A percentile compares a stretch with the other conserved stretches of the same genome.
phyloP scores from a whole-genome alignment of 1,284 basidiomycete genomes.

The Xanthoconium separans region DNA sequence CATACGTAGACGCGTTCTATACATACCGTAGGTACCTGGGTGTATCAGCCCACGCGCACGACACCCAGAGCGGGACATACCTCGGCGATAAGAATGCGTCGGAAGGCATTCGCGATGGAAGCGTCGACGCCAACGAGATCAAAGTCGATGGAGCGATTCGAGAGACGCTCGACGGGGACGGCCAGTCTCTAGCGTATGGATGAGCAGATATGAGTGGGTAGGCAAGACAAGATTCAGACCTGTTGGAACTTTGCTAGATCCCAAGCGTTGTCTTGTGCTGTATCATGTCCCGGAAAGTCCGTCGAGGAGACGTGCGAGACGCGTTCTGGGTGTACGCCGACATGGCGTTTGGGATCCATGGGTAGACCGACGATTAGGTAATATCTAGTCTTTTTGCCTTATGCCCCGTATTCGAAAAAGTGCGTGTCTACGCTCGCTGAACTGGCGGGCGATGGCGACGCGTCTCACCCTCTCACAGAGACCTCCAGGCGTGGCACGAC shows the following conservation, averaged over 20 bases:
- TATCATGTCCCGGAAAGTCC: conserved; percentile 86
- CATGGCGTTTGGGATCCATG: conserved; percentile 43
- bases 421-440: conserved; percentile 33
- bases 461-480: conserved; percentile 47
- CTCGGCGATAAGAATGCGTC: conserved; percentile 93
- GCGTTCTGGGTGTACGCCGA: conserved; percentile 67
- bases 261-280: conserved; percentile 85
- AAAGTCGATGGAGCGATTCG: conserved; percentile 85
- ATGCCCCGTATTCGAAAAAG: conserved; percentile 79
- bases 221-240: conserved; percentile 46
- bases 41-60: conserved; percentile 1
- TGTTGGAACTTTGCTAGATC: conserved; percentile 71
- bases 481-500: conserved; percentile 80
- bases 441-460: background rate
- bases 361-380: conserved; percentile 19
- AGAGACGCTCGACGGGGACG: conserved; percentile 76
- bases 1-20: conserved; percentile 93
- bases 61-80: conserved; percentile 42
- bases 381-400: background rate
- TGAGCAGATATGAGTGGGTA: conserved; percentile 2
- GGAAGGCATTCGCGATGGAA: conserved; percentile 92
- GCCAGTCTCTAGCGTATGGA: conserved; percentile 59
- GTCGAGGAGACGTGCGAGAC: conserved; percentile 75
- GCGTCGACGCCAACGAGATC: conserved; percentile 97
- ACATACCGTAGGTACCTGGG: conserved; percentile 87